Evolutionary conservation across 768 basidiomycete species (phyloP).

Genomic region (Suillus paluster): DNA sequence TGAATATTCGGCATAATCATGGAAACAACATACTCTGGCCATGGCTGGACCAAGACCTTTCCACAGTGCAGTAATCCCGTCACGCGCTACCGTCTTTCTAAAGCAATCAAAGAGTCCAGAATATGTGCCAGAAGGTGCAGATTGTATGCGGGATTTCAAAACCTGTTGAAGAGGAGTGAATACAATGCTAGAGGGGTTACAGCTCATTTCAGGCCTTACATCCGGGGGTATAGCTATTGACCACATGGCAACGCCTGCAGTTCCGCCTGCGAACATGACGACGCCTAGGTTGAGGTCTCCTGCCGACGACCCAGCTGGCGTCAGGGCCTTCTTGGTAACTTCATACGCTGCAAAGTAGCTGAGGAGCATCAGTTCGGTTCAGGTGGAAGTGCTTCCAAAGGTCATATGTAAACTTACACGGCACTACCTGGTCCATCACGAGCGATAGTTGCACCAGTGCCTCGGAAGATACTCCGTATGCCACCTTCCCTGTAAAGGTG

Average conservation of each 20-base stretch:
- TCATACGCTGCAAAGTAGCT: slow-evolving; percentile 99
- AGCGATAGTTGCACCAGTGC: slow-evolving; percentile 90
- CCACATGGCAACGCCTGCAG: slow-evolving; percentile 99
- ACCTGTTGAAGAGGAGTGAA: slow-evolving; percentile 57
- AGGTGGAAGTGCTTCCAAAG: slow-evolving; percentile 10
- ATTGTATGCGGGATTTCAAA: slow-evolving; percentile 93
- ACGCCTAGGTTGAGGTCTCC: slow-evolving; percentile 83
- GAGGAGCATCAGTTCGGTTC: slow-evolving; percentile 10
- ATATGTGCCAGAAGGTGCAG: slow-evolving; percentile 97
- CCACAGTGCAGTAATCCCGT: slow-evolving; percentile 90
- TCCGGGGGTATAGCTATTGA: slow-evolving; percentile 95
- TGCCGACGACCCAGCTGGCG: slow-evolving; percentile 79
- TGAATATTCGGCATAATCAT: neutral
- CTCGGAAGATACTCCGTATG: slow-evolving; percentile 87
- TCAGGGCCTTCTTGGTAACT: slow-evolving; percentile 85
- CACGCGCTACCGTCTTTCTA: slow-evolving; percentile 86
- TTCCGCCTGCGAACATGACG: slow-evolving; percentile 90
- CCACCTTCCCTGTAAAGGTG: slow-evolving; percentile 96
- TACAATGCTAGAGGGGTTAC: neutral
- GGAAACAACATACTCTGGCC: slow-evolving; percentile 66
- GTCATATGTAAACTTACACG: slow-evolving; percentile 60
- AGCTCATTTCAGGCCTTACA: slow-evolving; percentile 50
- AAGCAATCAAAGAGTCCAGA: slow-evolving; percentile 92
- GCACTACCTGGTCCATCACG: slow-evolving; percentile 97
- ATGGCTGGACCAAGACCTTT: slow-evolving; percentile 98